Evolutionary conservation across 768 basidiomycete genomes (phyloP).

Genomic region (Cystofilobasidium capitatum): DNA sequence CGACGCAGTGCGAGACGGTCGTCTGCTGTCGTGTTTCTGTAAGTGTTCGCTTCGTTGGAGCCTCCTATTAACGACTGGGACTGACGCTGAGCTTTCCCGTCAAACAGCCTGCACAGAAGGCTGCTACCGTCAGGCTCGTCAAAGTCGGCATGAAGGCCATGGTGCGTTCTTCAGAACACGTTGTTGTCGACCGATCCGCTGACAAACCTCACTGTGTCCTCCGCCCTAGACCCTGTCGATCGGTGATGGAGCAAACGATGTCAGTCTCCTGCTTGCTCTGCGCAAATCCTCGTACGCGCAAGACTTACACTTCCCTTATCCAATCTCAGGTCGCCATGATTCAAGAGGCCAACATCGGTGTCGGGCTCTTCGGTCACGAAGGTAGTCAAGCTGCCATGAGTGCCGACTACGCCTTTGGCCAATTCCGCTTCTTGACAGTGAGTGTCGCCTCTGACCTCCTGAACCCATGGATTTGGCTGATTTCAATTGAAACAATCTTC

Average conservation of each 20-base stretch:
- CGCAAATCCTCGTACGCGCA: background rate
- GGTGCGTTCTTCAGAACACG: background rate
- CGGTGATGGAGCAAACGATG: slow-evolving; percentile 79
- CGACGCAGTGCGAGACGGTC: slow-evolving; percentile 93
- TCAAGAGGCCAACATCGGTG: slow-evolving; percentile 96
- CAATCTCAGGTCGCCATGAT: slow-evolving; percentile 81
- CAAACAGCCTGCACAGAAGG: slow-evolving; percentile 73
- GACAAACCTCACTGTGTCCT: background rate
- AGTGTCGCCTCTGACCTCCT: background rate
- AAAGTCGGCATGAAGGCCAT: slow-evolving; percentile 32
- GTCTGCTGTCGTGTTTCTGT: slow-evolving; percentile 90
- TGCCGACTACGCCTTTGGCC: slow-evolving; percentile 95
- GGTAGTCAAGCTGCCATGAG: slow-evolving; percentile 99
- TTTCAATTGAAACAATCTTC: background rate
- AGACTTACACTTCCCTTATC: background rate
- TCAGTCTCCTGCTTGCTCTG: background rate
- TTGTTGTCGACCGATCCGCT: background rate
- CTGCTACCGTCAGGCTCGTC: slow-evolving; percentile 86
- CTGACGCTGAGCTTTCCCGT: background rate
- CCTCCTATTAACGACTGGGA: background rate
- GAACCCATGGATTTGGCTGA: background rate
- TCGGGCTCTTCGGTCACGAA: slow-evolving; percentile 84
- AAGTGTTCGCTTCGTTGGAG: background rate
- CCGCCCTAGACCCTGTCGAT: slow-evolving; percentile 66
- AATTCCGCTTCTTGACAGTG: slow-evolving; percentile 83